phyloP scores from a whole-genome alignment of 192 early-diverging fungal genomes.

The Coemansia sp. region DNA sequence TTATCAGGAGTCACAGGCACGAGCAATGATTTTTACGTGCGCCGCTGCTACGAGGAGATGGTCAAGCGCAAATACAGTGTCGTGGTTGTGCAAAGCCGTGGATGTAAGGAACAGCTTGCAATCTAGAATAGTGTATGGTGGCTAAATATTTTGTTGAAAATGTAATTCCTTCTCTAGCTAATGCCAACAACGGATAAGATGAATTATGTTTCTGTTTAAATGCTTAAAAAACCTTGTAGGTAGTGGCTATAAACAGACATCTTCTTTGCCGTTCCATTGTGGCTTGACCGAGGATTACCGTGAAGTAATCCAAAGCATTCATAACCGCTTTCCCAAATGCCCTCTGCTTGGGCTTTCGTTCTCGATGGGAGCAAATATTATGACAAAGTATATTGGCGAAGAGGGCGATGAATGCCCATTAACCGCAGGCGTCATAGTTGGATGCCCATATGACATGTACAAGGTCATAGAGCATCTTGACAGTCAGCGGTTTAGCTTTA shows the following conservation, averaged over 20 bases:
- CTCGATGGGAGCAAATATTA: slow-evolving; percentile 90
- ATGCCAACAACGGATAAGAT: background rate
- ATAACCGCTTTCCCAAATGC: slow-evolving; percentile 62
- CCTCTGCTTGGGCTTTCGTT: slow-evolving; percentile 85
- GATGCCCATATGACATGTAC: slow-evolving; percentile 87
- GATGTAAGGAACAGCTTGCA: slow-evolving; percentile 60
- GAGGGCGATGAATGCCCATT: slow-evolving; percentile 76
- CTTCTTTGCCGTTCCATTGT: slow-evolving; percentile 80
- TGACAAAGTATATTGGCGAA: slow-evolving; percentile 90
- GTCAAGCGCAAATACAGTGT: slow-evolving; percentile 67
- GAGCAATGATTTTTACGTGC: slow-evolving; percentile 88
- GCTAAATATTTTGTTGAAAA: background rate
- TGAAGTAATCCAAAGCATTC: slow-evolving; percentile 35
- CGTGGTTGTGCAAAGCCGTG: slow-evolving; percentile 88
- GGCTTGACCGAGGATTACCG: slow-evolving; percentile 78
- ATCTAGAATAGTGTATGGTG: background rate
- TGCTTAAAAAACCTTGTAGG: slow-evolving; percentile 20
- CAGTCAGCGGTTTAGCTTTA: slow-evolving; percentile 59
- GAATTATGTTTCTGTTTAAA: background rate
- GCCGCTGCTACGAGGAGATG: slow-evolving; percentile 68
- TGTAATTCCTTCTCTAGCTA: too few species aligned
- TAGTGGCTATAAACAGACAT: slow-evolving; percentile 72
- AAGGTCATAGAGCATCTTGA: slow-evolving; percentile 55
- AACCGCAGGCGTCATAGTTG: slow-evolving; percentile 73
- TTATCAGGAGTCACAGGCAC: slow-evolving; percentile 93